These are phyloP conservation scores for Saccharomyces eubayanus DNA, from an alignment of 805 yeast species.

Conservation along the genomic window DNA sequence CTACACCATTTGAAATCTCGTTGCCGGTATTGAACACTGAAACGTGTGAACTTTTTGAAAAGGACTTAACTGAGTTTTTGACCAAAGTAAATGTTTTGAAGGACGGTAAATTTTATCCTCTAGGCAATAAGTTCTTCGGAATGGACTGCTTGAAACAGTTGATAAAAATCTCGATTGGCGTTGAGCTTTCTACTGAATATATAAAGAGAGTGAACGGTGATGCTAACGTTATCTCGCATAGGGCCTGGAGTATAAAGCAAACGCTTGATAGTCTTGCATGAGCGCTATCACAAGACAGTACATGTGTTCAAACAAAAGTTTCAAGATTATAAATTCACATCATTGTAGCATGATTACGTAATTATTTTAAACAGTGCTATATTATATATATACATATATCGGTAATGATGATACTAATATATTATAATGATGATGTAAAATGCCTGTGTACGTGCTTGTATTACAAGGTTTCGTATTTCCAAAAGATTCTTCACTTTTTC, in stretches of 20 bases:
- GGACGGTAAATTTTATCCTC: slow-evolving; percentile 17
- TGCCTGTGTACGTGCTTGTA: not conserved
- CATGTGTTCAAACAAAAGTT: not conserved
- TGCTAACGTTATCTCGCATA: slow-evolving; percentile 19
- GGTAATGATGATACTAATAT: not conserved
- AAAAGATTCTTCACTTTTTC: not conserved
- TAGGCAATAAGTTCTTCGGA: slow-evolving; percentile 19
- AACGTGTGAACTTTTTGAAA: slow-evolving; percentile 16
- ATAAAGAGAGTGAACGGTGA: slow-evolving; percentile 27
- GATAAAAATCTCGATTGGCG: slow-evolving; percentile 28
- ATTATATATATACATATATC: not conserved
- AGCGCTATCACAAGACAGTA: not conserved
- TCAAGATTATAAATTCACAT: not conserved
- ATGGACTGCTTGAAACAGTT: slow-evolving; percentile 23
- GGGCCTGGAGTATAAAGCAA: slow-evolving; percentile 23
- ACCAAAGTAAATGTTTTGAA: slow-evolving; percentile 17
- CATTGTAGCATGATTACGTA: not conserved
- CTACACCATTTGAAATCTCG: slow-evolving; percentile 58
- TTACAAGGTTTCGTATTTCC: not conserved
- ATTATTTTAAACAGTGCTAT: not conserved
- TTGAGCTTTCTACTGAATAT: slow-evolving; percentile 32
- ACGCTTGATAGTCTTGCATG: slow-evolving; percentile 13
- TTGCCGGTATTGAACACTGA: slow-evolving; percentile 32
- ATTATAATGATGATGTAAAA: not conserved
- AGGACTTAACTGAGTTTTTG: slow-evolving; percentile 16